phyloP scores from a whole-genome alignment of 2,329 filamentous ascomycete genomes.

The Tolypocladium tropicale region DNA sequence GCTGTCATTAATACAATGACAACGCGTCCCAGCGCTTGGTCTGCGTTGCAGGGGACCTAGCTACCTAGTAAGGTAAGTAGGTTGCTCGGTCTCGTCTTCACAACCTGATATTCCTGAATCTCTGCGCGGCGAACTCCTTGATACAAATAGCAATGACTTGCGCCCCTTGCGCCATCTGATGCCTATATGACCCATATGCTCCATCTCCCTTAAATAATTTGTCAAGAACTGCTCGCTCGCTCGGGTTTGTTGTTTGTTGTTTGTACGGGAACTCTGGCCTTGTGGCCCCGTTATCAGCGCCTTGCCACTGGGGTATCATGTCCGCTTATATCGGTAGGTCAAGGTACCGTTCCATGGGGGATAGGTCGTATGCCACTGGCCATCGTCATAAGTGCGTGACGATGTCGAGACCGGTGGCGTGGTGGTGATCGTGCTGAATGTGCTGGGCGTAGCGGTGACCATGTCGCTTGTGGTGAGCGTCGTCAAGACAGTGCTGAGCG shows the following conservation, averaged over 20 bases:
- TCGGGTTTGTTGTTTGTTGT: neutral
- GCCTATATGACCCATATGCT: neutral
- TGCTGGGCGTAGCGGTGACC: neutral
- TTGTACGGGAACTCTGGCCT: neutral
- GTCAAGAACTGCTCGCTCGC: neutral
- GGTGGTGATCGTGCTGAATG: constrained; percentile 2
- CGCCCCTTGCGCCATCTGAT: neutral
- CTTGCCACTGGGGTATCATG: neutral
- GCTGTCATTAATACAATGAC: neutral
- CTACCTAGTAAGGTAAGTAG: too few species aligned
- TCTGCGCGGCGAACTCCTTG: neutral
- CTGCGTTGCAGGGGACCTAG: constrained; percentile 3
- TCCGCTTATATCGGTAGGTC: neutral
- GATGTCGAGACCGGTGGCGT: constrained; percentile 3
- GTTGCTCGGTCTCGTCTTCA: neutral
- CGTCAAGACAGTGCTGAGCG: constrained; percentile 1
- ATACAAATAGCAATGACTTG: neutral
- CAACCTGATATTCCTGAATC: neutral
- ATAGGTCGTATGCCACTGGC: constrained; percentile 35
- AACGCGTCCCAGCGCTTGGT: constrained; percentile 10
- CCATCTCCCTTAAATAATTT: neutral
- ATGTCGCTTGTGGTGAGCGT: neutral
- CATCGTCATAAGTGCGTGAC: constrained; percentile 26
- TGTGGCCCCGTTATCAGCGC: neutral
- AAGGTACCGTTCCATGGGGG: constrained; percentile 31